Conservation (phyloP, 306 rosid species). For the Mimosa bimucronata region DNA sequence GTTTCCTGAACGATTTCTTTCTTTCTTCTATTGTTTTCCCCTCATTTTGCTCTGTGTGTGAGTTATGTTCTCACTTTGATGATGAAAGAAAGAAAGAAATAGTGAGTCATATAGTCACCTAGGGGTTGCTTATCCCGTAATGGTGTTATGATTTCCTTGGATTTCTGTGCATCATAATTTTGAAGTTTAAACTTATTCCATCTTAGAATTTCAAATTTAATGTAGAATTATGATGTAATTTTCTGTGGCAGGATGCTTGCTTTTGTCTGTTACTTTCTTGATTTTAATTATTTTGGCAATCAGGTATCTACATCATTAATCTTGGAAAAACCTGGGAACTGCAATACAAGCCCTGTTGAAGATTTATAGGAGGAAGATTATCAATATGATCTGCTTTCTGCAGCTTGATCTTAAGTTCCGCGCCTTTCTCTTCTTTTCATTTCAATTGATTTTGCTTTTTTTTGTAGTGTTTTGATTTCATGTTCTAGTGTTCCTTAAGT, state of each 20-base stretch:
- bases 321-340: constrained; percentile 82
- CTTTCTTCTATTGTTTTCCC: no score
- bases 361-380: no score
- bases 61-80: neutral
- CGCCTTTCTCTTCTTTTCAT: constrained; percentile 26
- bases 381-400: constrained; percentile 35
- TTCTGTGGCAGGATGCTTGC: neutral
- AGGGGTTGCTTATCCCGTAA: neutral
- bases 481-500: constrained; percentile 42
- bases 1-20: no score
- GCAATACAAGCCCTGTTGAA: no score
- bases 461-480: constrained; percentile 20
- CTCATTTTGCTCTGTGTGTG: no score
- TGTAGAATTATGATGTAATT: neutral
- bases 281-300: neutral
- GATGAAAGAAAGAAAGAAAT: neutral
- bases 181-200: neutral
- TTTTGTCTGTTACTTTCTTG: neutral
- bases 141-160: neutral
- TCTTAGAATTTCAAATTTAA: neutral
- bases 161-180: neutral
- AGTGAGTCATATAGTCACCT: neutral
- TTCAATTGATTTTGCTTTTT: constrained; percentile 26
- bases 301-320: constrained; percentile 79
- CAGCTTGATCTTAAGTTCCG: constrained; percentile 46